phyloP scores from a whole-genome alignment of 305 asterid species.

The Plantago coronopus region DNA sequence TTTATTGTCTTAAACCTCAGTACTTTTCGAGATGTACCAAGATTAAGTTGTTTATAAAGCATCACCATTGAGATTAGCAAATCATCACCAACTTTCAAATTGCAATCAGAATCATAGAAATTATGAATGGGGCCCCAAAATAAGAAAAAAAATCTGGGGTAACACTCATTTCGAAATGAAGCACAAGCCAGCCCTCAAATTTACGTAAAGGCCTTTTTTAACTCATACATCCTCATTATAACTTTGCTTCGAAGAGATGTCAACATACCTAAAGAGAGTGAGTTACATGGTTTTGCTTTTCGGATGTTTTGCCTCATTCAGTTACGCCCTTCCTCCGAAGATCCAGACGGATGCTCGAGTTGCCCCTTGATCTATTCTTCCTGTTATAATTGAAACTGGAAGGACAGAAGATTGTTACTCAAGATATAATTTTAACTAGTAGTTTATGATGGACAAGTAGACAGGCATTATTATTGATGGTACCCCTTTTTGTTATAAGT shows the following conservation, averaged over 20 bases:
- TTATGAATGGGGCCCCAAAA: conserved; percentile 11
- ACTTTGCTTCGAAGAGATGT: conserved; percentile 15
- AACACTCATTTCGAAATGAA: conserved; percentile 1
- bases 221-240: background rate
- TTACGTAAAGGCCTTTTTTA: conserved; percentile 8
- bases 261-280: background rate
- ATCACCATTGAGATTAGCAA: conserved; percentile 2
- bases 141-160: conserved; percentile 13
- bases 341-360: conserved; percentile 64
- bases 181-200: background rate
- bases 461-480: too few relatives aligned
- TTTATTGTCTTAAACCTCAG: too few relatives aligned
- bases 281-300: too few relatives aligned
- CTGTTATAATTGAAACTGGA: too few relatives aligned
- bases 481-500: too few relatives aligned
- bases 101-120: background rate
- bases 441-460: too few relatives aligned
- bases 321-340: conserved; percentile 55
- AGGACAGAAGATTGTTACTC: too few relatives aligned
- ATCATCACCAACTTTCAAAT: conserved; percentile 7
- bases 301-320: conserved; percentile 54
- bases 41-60: background rate
- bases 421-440: too few relatives aligned
- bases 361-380: too few relatives aligned
- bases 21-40: background rate